Evolutionary conservation across 2,329 filamentous ascomycete genomes (phyloP).

Genomic region (Furcasterigmium sp.): DNA sequence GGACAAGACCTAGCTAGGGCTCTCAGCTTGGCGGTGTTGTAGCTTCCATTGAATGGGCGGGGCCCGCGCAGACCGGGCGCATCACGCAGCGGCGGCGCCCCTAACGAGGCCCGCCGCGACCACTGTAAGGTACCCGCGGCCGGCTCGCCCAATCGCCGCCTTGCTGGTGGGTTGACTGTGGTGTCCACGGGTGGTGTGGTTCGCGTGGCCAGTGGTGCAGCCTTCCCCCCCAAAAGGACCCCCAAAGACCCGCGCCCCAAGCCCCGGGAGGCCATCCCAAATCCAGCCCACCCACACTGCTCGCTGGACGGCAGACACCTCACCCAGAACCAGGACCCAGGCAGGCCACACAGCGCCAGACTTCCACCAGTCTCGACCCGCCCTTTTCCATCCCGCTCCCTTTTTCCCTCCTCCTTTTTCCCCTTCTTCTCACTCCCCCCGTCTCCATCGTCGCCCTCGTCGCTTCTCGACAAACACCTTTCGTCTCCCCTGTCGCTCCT

Average conservation of each 20-base stretch:
- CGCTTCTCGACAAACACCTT: slow-evolving; percentile 26
- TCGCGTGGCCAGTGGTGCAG: neutral
- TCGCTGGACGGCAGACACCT: neutral
- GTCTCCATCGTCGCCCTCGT: slow-evolving; percentile 27
- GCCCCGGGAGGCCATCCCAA: slow-evolving; percentile 1
- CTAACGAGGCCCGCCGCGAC: neutral
- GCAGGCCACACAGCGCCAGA: neutral
- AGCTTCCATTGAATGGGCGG: neutral
- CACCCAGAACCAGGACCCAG: neutral
- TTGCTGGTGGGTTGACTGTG: neutral
- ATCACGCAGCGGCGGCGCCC: neutral
- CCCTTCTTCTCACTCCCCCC: slow-evolving; percentile 28
- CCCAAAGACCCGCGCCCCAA: neutral
- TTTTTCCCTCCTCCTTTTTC: slow-evolving; percentile 20
- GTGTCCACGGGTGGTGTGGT: no score
- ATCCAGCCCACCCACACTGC: neutral
- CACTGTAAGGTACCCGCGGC: slow-evolving; percentile 1
- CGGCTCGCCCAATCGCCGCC: neutral
- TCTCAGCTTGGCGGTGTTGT: neutral
- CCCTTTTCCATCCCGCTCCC: slow-evolving; percentile 15
- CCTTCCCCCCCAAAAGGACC: neutral
- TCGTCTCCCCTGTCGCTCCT: slow-evolving; percentile 30
- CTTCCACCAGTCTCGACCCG: slow-evolving; percentile 4
- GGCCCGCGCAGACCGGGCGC: neutral
- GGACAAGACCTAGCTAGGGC: no score